phyloP scores from a whole-genome alignment of 2,329 filamentous ascomycete species.

The Calonectria naviculata region DNA sequence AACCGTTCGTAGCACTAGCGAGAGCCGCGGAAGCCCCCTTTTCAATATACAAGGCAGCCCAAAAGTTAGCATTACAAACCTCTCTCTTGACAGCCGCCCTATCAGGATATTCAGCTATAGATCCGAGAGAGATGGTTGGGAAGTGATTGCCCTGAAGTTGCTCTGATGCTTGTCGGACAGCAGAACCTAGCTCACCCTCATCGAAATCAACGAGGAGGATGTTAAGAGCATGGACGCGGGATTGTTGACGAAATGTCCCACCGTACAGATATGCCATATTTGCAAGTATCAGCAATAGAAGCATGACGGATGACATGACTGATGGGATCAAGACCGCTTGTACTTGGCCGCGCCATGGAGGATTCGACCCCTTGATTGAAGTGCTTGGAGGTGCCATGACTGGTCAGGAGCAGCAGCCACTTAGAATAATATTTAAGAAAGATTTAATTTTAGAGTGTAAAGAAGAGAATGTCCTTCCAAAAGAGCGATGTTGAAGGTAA shows the following conservation, averaged over 20 bases:
- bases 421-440: no score
- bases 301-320: neutral
- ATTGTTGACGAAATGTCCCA: neutral
- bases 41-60: conserved; percentile 4
- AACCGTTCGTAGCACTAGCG: neutral
- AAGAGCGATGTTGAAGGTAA: no score
- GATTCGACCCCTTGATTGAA: neutral
- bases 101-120: neutral
- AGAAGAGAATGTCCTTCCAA: no score
- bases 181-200: neutral
- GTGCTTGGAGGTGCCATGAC: neutral
- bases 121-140: neutral
- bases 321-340: neutral
- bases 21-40: neutral
- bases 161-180: neutral
- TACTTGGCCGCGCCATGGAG: neutral
- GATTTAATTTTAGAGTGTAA: no score
- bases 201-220: conserved; percentile 15
- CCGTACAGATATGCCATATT: conserved; percentile 10
- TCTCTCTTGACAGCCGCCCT: neutral
- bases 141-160: neutral
- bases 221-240: conserved; percentile 6
- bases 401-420: neutral
- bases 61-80: neutral
- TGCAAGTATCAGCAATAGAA: neutral